Base-by-base conservation (phyloP, 2,329 filamentous ascomycete species). In the Hymenoscyphus infarciens region DNA sequence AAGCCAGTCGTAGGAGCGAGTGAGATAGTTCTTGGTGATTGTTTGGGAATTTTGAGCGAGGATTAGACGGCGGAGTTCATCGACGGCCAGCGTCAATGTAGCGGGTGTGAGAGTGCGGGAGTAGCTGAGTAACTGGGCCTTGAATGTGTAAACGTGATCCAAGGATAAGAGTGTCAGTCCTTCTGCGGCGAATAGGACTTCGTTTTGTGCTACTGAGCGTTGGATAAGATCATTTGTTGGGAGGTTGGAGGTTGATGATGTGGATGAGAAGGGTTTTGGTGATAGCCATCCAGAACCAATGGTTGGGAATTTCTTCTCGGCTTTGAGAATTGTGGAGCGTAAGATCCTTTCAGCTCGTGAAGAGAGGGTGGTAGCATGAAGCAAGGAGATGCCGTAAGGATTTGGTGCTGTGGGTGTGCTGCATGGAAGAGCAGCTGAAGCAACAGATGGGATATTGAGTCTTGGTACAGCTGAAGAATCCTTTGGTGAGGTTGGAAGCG, bases 141-240 rank as follows among this genome's bases (percentile, higher is more conserved):
- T 87, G 76, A 89, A 84, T 52, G 83, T 85, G 75, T 87, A 89
- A 55, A 87, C 74, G 57, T 84, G 80, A 73, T 89, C 86, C 11
- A 88, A 78, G 0, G 84, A 80, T 15, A 87, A 72, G 7, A 89
- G 75, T 0, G 81, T 86, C 11, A 89, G 77, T 19, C 84, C 84
- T 29, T 83, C 81, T 1, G 83, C 80, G 1, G 81, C 80, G 77
- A 87, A 88, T 60, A 89, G 77, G 27, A 84, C 74, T 63, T 87
- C 83, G 70, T 87, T 85, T 68, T 89, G 87, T 49, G 75, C 70
- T 29, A 86, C 76, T 31, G 84, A 87, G 62, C 81, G 79, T 60
- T 79, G 78, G 56, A 87, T 77, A 16, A 89, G 77, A 58, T 83
- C 79, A 49, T 76, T 75, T 2, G 80, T 81, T 6, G 85, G 74